Base-by-base conservation (phyloP, 495 filamentous ascomycete genomes). In the Hypoxylon perforatum region DNA sequence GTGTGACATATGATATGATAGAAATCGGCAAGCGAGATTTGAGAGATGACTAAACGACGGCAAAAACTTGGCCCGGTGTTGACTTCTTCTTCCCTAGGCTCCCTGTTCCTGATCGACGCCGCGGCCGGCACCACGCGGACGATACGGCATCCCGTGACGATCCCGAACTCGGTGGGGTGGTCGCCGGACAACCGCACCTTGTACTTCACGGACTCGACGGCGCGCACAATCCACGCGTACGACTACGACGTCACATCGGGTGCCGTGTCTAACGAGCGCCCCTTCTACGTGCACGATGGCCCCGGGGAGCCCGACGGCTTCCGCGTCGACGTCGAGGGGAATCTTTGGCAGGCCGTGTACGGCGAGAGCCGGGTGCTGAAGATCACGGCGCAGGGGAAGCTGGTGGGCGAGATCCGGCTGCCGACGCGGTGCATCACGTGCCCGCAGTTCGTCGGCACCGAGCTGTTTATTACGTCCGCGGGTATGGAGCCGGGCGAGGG, bases 111-210 rank as follows among this genome's bases (percentile, higher is more conserved):
- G 28, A 80, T 84, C 69, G 60, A 75, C 71, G 47, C 28, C 10
- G 48, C 3, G 25, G 7, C 57, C 17, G 48, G 58, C 57, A 15
- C 62, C 19, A 59, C 67, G 62, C 69, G 56, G 61, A 47, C 60
- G 10, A 65, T 68, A 49, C 69, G 66, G 57, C 69, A 74, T 50
- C 72, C 73, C 9, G 67, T 95, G 50, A 89, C 84, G n/a, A 96
- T 97, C 67, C 93, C 94, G 47, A 97, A 98, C 76, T 89, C 91
- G 49, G 87, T 94, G 38, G 88, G 88, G 56, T 97, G 90, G 84
- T 85, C 83, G 44, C 78, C 79, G 14, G 87, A 92, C 69, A 80
- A 86, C 66, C 90, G 87, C 73, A 94, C 84, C 42, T 90, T 94
- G 85, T 96, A 92, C 80, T 90, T 93, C 75, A 92, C 88, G 41